Conservation (phyloP, 345 rosid genomes). For the Gossypium mustelinum region DNA sequence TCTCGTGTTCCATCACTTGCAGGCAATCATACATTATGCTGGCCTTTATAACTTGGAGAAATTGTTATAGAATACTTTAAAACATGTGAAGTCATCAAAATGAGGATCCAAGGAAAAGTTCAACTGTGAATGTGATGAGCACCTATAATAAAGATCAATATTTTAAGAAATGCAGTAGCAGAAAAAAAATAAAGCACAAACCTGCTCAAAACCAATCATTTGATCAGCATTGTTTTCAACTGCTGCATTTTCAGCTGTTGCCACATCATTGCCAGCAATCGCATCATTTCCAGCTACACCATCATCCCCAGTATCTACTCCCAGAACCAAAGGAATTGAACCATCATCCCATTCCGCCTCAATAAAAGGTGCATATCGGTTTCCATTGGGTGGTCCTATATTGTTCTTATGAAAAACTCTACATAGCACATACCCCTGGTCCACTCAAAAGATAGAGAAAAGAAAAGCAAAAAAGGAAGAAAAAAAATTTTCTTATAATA, state of each 20-base stretch:
- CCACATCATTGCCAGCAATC: slow-evolving; percentile 17
- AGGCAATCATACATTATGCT: background rate
- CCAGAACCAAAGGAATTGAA: slow-evolving; percentile 47
- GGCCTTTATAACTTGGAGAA: background rate
- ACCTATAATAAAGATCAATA: background rate
- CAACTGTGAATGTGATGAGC: background rate
- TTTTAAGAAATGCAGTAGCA: background rate
- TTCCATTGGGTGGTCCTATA: slow-evolving; percentile 88
- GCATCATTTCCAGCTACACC: slow-evolving; percentile 26
- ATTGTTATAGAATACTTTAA: background rate
- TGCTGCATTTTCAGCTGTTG: background rate
- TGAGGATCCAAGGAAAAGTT: background rate
- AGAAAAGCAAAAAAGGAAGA: slow-evolving; percentile 1
- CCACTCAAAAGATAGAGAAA: slow-evolving; percentile 23
- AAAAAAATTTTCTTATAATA: background rate
- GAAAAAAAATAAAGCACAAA: slow-evolving; percentile 22
- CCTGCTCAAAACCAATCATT: slow-evolving; percentile 37
- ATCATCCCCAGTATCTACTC: slow-evolving; percentile 49
- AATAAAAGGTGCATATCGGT: slow-evolving; percentile 69
- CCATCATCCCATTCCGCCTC: slow-evolving; percentile 85
- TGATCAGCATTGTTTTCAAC: slow-evolving; percentile 25
- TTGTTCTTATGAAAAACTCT: slow-evolving; percentile 24
- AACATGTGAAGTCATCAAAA: background rate
- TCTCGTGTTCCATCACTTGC: background rate
- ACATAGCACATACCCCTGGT: slow-evolving; percentile 74